Conservation (phyloP, 2,329 filamentous ascomycete genomes). For the Colletotrichum ledebouriae region DNA sequence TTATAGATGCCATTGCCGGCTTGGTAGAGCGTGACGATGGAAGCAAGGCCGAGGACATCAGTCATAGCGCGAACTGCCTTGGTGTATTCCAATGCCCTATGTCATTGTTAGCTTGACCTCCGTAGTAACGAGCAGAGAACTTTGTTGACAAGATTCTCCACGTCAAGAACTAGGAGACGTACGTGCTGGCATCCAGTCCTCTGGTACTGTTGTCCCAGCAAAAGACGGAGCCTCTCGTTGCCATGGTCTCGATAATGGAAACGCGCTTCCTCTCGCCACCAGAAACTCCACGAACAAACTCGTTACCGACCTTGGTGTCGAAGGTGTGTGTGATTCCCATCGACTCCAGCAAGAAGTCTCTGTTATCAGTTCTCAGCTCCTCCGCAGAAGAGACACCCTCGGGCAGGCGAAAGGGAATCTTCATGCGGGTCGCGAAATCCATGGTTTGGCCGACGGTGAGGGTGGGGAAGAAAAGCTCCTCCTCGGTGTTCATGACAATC, state of each 20-base stretch:
- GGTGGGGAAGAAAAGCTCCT: constrained; percentile 74
- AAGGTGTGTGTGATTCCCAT: constrained; percentile 71
- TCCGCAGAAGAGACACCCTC: constrained; percentile 57
- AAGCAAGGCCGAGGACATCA: constrained; percentile 69
- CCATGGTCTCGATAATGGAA: constrained; percentile 75
- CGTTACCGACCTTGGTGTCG: constrained; percentile 77
- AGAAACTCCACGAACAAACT: constrained; percentile 74
- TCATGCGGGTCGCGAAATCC: constrained; percentile 75
- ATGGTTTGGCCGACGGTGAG: constrained; percentile 80
- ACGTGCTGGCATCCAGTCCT: constrained; percentile 75
- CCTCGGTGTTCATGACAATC: constrained; percentile 79
- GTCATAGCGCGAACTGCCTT: constrained; percentile 75
- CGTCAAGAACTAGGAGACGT: constrained; percentile 40
- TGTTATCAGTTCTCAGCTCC: constrained; percentile 60
- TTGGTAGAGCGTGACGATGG: constrained; percentile 77
- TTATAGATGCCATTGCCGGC: constrained; percentile 78
- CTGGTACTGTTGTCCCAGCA: constrained; percentile 78
- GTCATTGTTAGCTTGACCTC: not conserved
- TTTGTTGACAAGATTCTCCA: not conserved
- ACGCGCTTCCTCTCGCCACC: constrained; percentile 79
- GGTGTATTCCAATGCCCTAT: constrained; percentile 68
- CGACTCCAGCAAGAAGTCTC: constrained; percentile 68
- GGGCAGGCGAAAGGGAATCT: constrained; percentile 64
- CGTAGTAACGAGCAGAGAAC: too few relatives aligned
- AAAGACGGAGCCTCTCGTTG: constrained; percentile 69